Conservation (phyloP, 805 yeast genomes). For the Wickerhamiella bombiphila region DNA sequence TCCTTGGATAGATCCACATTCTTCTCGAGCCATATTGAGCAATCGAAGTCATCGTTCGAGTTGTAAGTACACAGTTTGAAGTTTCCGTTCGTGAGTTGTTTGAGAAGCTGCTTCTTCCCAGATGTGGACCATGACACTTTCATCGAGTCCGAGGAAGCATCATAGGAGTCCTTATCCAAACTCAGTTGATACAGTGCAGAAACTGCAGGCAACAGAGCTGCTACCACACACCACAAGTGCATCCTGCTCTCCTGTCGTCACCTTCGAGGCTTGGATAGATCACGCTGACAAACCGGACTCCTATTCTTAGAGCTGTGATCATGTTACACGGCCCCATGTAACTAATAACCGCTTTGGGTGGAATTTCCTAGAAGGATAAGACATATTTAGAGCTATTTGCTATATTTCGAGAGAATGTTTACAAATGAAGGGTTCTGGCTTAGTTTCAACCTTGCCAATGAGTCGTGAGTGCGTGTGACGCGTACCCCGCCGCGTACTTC, state of each 20-base stretch:
- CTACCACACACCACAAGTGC: background rate
- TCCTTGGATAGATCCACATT: slow-evolving; percentile 18
- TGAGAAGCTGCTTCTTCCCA: slow-evolving; percentile 34
- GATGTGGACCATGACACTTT: slow-evolving; percentile 45
- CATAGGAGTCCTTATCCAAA: slow-evolving; percentile 11
- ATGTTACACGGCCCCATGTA: no score
- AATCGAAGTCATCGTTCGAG: slow-evolving; percentile 29
- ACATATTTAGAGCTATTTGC: no score
- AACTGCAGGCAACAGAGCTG: slow-evolving; percentile 4
- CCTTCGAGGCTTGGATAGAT: no score
- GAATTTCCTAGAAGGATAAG: no score
- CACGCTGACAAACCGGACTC: no score
- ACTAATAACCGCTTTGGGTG: no score
- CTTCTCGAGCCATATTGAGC: slow-evolving; percentile 17
- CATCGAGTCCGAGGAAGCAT: slow-evolving; percentile 17
- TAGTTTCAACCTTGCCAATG: background rate
- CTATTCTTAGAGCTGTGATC: no score
- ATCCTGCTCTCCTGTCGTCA: no score
- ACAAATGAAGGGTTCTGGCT: background rate
- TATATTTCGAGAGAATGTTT: no score
- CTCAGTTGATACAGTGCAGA: slow-evolving; percentile 15
- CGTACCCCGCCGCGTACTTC: no score
- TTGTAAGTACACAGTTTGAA: slow-evolving; percentile 59
- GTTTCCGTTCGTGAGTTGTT: slow-evolving; percentile 31
- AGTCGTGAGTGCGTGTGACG: no score